Evolutionary conservation across 352 stramenopile species (phyloP), one percentile per base, ranked within the genome.

Genomic region (Plasmopara halstedii): DNA sequence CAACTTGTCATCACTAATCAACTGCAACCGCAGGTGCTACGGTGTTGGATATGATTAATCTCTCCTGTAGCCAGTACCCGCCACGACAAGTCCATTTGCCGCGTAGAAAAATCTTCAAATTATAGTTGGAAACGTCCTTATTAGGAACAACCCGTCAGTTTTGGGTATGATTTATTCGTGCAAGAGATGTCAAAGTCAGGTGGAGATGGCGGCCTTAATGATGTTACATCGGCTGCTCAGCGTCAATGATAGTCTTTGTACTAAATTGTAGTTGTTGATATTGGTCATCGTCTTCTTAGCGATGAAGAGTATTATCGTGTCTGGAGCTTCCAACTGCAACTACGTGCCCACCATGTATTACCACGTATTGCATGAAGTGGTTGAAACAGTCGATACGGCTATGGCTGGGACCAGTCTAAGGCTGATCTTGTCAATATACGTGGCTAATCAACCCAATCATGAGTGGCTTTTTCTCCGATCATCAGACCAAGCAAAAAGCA

Each of bases 21-120:
- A n/a, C n/a, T n/a, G n/a, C 40, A 35, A 50, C 33, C 4, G 18
- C 36, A 20, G 22, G 8, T 46, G 40, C 21, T 11, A 41, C 35
- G n/a, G 21, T 31, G 26, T 50, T 46, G 9, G 44, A 67, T 57
- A 21, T 15, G 2, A 59, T 62, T 25, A 52, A 53, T 36, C 42
- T 36, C 0, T 49, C 49, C 31, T 31, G 42, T 39, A 37, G 17
- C 4, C 58, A 9, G 27, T 67, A 25, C 53, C 53, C 9, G 53
- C 53, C 19, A 63, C 53, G 22, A 44, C 31, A 8, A 41, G 18
- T 45, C 32, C 39, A 22, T 56, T 56, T 38, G 20, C 21, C 40
- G 13, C 20, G 6, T 33, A 39, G 0, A 48, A 48, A 5, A 29
- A 29, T 29, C 25, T 29, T 6, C 25, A 29, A 6, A 29, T 29